phyloP scores from a whole-genome alignment of 2,329 filamentous ascomycete genomes.

The Aspergillus fumigatus region DNA sequence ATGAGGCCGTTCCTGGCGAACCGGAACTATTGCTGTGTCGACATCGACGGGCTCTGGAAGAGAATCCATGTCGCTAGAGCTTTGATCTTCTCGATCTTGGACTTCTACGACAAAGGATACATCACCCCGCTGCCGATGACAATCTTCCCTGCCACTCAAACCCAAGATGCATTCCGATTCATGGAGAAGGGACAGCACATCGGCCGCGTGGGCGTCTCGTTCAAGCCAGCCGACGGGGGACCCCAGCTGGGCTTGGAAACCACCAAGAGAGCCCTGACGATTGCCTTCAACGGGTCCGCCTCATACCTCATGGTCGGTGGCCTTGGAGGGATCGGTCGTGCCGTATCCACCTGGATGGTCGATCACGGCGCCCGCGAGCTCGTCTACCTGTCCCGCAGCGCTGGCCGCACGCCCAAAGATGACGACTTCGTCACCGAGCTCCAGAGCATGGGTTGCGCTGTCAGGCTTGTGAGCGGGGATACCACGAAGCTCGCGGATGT shows the following conservation, averaged over 20 bases:
- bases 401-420: not conserved
- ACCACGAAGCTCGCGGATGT: slow-evolving; percentile 4
- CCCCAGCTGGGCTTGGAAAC: slow-evolving; percentile 4
- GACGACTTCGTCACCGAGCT: slow-evolving; percentile 5
- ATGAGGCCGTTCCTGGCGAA: slow-evolving; percentile 17
- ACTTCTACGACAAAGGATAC: too few relatives aligned
- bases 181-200: too few relatives aligned
- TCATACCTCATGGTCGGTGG: slow-evolving; percentile 15
- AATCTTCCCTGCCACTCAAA: too few relatives aligned
- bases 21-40: slow-evolving; percentile 5
- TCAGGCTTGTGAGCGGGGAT: slow-evolving; percentile 1
- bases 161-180: too few relatives aligned
- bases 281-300: not conserved
- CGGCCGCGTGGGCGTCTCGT: too few relatives aligned
- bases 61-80: not conserved
- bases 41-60: slow-evolving; percentile 8
- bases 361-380: slow-evolving; percentile 9
- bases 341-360: slow-evolving; percentile 11
- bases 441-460: slow-evolving; percentile 1
- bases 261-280: not conserved
- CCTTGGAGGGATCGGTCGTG: slow-evolving; percentile 9
- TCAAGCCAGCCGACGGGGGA: too few relatives aligned
- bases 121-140: too few relatives aligned
- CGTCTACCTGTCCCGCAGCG: slow-evolving; percentile 4
- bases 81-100: slow-evolving; percentile 2